Conservation (phyloP, 2,329 filamentous ascomycete species). For the Fusarium sororula region DNA sequence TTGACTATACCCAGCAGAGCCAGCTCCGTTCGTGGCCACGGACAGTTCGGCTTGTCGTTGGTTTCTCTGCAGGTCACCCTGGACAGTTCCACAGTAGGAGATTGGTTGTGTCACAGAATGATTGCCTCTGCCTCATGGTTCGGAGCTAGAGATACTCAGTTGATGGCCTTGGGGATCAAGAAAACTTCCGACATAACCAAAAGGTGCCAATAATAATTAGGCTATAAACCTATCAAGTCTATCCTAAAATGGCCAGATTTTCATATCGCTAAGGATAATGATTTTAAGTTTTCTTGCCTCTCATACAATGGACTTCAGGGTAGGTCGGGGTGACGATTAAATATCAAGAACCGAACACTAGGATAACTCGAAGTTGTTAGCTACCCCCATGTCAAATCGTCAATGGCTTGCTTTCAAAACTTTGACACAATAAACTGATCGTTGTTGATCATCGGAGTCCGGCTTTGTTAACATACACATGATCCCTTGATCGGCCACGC, state of each 20-base stretch:
- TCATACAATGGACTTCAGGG: not conserved
- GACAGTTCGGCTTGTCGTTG: conserved; percentile 1
- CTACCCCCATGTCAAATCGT: not conserved
- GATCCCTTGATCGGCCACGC: not conserved
- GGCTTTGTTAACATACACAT: not conserved
- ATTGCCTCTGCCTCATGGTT: conserved; percentile 22
- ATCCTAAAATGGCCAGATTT: not conserved
- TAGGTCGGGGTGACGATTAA: not conserved
- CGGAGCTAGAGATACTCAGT: not conserved
- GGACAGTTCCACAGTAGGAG: conserved; percentile 24
- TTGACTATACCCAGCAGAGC: not conserved
- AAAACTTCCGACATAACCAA: not conserved
- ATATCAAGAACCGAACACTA: conserved; percentile 17
- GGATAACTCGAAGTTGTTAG: not conserved
- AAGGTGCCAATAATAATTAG: not conserved
- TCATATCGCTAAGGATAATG: not conserved
- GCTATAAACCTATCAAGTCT: not conserved
- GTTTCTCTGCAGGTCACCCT: not conserved
- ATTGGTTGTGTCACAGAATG: conserved; percentile 37
- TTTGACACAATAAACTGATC: conserved; percentile 5
- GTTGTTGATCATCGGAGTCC: not conserved
- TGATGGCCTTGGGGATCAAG: not conserved
- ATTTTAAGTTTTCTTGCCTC: not conserved
- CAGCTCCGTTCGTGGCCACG: not conserved
- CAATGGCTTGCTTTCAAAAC: not conserved